Percentiles rank a stretch among this genome's conserved stretches.
Conservation (phyloP, 306 rosid species). For the Bauhinia variegata region DNA sequence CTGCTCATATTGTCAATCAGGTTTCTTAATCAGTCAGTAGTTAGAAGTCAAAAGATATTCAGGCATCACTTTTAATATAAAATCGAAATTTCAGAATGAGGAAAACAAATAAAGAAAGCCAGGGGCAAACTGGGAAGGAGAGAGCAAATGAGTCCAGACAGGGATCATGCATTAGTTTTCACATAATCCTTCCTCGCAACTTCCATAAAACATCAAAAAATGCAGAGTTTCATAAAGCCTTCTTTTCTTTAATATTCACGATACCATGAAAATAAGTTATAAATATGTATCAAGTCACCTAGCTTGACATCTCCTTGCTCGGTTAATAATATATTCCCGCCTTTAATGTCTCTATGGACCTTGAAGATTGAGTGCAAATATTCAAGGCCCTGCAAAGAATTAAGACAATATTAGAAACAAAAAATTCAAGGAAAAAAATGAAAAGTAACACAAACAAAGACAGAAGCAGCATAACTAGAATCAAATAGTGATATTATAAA, state of each 20-base stretch:
- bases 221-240: no score
- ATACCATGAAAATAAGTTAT: no score
- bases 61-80: conserved; percentile 19
- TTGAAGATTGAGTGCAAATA: conserved; percentile 96
- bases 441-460: background rate
- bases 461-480: conserved; percentile 19
- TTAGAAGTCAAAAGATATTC: conserved; percentile 21
- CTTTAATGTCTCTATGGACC: conserved; percentile 98
- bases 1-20: conserved; percentile 55
- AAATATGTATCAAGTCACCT: conserved; percentile 52
- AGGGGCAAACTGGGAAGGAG: background rate
- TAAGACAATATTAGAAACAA: conserved; percentile 3
- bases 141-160: conserved; percentile 12
- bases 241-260: no score
- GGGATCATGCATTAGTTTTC: conserved; percentile 4
- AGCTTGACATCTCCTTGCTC: conserved; percentile 99
- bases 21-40: conserved; percentile 31
- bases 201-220: background rate
- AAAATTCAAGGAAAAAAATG: background rate
- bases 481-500: conserved; percentile 7
- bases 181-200: background rate
- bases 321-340: conserved; percentile 94
- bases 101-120: conserved; percentile 8
- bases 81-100: conserved; percentile 25
- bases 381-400: conserved; percentile 75